A percentile compares a stretch with the other conserved stretches of the same genome.
phyloP scores from a whole-genome alignment of 495 filamentous ascomycete genomes.

The Xylaria telfairii region DNA sequence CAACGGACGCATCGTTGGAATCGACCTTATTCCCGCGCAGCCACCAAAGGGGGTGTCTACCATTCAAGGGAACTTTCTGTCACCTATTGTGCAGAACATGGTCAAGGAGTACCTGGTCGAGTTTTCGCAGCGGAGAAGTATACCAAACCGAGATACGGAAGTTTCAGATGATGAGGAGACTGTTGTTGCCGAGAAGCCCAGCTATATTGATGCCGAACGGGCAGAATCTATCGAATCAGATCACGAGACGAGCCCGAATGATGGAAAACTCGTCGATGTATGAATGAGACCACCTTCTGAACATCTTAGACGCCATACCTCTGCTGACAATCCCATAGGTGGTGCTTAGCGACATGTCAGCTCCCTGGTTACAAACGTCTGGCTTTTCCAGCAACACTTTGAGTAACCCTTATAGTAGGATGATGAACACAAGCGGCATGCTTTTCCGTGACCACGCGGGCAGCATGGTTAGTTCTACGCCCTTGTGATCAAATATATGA shows the following conservation, averaged over 20 bases:
- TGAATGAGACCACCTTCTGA: conserved; percentile 29
- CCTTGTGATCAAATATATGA: neutral
- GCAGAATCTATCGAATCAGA: conserved; percentile 41
- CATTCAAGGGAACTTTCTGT: conserved; percentile 92
- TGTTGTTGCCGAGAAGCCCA: conserved; percentile 44
- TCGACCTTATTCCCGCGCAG: conserved; percentile 90
- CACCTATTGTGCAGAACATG: conserved; percentile 69
- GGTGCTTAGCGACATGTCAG: conserved; percentile 98
- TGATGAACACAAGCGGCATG: conserved; percentile 98
- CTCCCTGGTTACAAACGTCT: conserved; percentile 82
- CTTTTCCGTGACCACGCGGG: conserved; percentile 85
- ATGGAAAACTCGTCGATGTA: conserved; percentile 74
- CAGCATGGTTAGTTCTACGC: conserved; percentile 77
- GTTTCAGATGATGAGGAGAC: conserved; percentile 26
- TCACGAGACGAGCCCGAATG: conserved; percentile 39
- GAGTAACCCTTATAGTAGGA: conserved; percentile 92
- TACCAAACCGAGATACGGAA: conserved; percentile 28
- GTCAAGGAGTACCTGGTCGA: conserved; percentile 77
- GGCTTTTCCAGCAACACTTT: conserved; percentile 83
- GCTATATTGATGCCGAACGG: conserved; percentile 62
- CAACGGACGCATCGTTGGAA: conserved; percentile 79
- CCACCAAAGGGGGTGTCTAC: conserved; percentile 88
- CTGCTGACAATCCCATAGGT: conserved; percentile 49
- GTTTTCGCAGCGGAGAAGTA: conserved; percentile 49
- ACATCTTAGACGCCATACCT: neutral